These are phyloP conservation scores for Aspergillus calidoustus DNA, from an alignment of 2,329 filamentous ascomycete genomes.

Conservation along the genomic window DNA sequence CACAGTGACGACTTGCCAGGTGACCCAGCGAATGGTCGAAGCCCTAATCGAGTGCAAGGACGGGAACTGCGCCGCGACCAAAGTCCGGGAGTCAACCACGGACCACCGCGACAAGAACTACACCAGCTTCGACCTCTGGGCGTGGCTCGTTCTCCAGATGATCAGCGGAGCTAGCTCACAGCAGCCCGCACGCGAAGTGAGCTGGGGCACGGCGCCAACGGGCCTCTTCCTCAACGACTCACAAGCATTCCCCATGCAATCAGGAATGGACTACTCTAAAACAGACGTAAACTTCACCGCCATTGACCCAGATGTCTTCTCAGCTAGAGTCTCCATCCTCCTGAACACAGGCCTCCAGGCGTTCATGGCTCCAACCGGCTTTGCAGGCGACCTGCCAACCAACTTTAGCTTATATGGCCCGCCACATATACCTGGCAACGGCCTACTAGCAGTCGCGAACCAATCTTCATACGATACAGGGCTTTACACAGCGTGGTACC, in stretches of 20 bases:
- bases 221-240: slow-evolving; percentile 12
- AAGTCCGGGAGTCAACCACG: slow-evolving; percentile 9
- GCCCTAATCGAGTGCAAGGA: slow-evolving; percentile 6
- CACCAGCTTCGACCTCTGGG: slow-evolving; percentile 14
- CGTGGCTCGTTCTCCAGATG: slow-evolving; percentile 1
- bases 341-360: slow-evolving; percentile 15
- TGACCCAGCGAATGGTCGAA: slow-evolving; percentile 12
- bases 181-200: too few relatives aligned
- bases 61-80: slow-evolving; percentile 7
- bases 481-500: too few relatives aligned
- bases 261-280: neutral
- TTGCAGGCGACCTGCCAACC: slow-evolving; percentile 7
- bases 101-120: slow-evolving; percentile 9
- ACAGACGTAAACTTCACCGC: slow-evolving; percentile 3
- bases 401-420: slow-evolving; percentile 11
- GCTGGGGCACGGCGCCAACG: too few relatives aligned
- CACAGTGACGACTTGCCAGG: neutral
- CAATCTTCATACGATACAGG: neutral
- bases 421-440: slow-evolving; percentile 1
- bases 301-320: neutral
- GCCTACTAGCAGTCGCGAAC: neutral
- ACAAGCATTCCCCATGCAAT: neutral
- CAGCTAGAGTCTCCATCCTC: slow-evolving; percentile 5
- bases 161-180: neutral
- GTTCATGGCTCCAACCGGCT: slow-evolving; percentile 13